A percentile compares a stretch with the other conserved stretches of the same genome.
These are phyloP conservation scores for Thyridium curvatum DNA, from an alignment of 2,329 filamentous ascomycete species.

Conservation along the genomic window DNA sequence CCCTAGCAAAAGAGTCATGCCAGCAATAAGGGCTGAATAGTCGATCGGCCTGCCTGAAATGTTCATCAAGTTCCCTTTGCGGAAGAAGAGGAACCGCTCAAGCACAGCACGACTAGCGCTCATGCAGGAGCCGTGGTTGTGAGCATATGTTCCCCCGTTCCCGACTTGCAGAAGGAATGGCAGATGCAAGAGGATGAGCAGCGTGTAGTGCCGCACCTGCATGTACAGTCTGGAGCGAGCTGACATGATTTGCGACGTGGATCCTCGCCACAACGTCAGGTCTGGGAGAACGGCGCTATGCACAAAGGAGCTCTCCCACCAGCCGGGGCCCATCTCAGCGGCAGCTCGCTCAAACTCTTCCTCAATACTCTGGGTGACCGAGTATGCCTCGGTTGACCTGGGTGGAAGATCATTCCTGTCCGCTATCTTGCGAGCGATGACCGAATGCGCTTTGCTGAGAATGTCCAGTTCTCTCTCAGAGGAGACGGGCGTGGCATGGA, in stretches of 20 bases:
- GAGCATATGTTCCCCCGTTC: constrained; percentile 20
- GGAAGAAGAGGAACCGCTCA: constrained; percentile 39
- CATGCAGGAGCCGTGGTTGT: constrained; percentile 32
- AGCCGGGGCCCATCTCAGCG: constrained; percentile 32
- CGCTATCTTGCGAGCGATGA: constrained; percentile 36
- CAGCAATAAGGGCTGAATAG: constrained; percentile 44
- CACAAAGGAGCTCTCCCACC: constrained; percentile 33
- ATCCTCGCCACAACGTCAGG: constrained; percentile 12
- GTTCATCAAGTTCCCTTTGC: constrained; percentile 26
- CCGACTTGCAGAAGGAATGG: constrained; percentile 39
- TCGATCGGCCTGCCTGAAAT: constrained; percentile 42
- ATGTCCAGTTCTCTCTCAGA: constrained; percentile 21
- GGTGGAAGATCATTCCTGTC: constrained; percentile 31
- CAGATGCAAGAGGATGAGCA: constrained; percentile 46
- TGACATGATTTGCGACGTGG: constrained; percentile 18
- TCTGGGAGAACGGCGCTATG: constrained; percentile 12
- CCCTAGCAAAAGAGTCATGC: constrained; percentile 42
- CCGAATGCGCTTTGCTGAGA: constrained; percentile 37
- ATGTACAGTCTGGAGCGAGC: constrained; percentile 26
- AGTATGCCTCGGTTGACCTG: constrained; percentile 26
- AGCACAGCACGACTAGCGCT: constrained; percentile 45
- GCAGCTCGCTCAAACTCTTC: constrained; percentile 36
- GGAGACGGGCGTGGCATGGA: constrained; percentile 15
- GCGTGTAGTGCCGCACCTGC: constrained; percentile 44
- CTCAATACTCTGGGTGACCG: constrained; percentile 36